phyloP scores from a whole-genome alignment of 83 land plant species.

The Diphasiastrum complanatum region DNA sequence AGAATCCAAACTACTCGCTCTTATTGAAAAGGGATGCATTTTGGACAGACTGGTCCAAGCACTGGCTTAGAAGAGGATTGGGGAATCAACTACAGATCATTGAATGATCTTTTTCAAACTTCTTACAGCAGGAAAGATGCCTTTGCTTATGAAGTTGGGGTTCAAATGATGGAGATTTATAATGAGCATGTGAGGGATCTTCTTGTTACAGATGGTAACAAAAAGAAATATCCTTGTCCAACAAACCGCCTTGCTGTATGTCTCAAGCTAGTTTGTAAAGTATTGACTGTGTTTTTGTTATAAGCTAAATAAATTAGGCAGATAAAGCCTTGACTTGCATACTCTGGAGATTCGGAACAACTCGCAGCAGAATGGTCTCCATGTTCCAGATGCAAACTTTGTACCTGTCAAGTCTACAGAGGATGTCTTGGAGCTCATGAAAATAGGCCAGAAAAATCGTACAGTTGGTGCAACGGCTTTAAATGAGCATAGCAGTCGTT shows the following conservation, averaged over 20 bases:
- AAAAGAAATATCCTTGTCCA: conserved; percentile 2
- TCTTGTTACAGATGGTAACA: conserved; percentile 3
- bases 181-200: conserved; percentile 14
- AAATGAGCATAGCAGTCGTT: conserved; percentile 87
- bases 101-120: conserved; percentile 13
- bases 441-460: conserved; percentile 67
- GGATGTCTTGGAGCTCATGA: conserved; percentile 83
- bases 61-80: not conserved
- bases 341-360: no score
- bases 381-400: conserved; percentile 90
- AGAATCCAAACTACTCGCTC: no score
- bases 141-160: conserved; percentile 7
- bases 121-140: conserved; percentile 3
- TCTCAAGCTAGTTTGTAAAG: no score
- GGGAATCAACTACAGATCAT: conserved; percentile 10
- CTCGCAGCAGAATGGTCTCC: conserved; percentile 74
- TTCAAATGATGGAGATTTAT: conserved; percentile 16
- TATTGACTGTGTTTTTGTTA: no score
- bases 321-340: no score
- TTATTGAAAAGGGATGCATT: no score
- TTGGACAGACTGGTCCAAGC: conserved; percentile 16
- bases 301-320: no score
- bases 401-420: conserved; percentile 60
- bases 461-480: conserved; percentile 93
- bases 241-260: not conserved